Evolutionary conservation across 2,329 filamentous ascomycete species (phyloP), one percentile per base, ranked within the genome.

Genomic region (Cercospora sp.): DNA sequence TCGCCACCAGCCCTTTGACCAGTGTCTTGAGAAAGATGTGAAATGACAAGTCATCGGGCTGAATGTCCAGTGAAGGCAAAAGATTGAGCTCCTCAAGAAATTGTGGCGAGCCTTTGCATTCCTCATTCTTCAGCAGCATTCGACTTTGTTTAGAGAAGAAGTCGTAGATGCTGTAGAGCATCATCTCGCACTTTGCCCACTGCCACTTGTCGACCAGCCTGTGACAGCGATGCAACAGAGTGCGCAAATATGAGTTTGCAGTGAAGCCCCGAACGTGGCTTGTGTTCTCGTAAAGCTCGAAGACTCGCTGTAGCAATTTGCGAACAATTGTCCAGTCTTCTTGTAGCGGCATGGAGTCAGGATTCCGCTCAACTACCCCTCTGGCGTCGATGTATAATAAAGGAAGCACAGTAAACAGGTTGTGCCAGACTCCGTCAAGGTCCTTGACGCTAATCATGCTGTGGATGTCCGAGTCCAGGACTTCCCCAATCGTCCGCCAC

Each of bases 21-120:
- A 88, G 78, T 55, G 84, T 83, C 74, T 89, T 89, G 42, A 89
- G 77, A 67, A 88, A 83, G 5, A 88, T 83, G 71, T 87, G 85
- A 64, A 89, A 89, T 10, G 85, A 84, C 20, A 79, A 80, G 66
- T 89, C 87, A 10, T 81, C 81, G 0, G 79, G 73, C 53, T 80
- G 78, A 6, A 85, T 75, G 2, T 82, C 79, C 16, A 88, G 71
- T 1, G 73, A 76, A 8, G 82, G 82, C 16, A 79, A 75, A 16
- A 76, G 73, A 33, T 83, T 79, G 2, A 87, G 79, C 51, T 82
- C 72, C 63, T 86, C 82, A 18, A 89, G 81, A 67, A 88, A 89
- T 2, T 71, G 69, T 8, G 84, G 84, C 2, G 87, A 88, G 9
- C 83, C 84, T 63, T 77, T 80, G 55, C 75, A 79, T 67, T 85